Base-by-base conservation (phyloP, 768 basidiomycete genomes). In the Mrakia blollopis region DNA sequence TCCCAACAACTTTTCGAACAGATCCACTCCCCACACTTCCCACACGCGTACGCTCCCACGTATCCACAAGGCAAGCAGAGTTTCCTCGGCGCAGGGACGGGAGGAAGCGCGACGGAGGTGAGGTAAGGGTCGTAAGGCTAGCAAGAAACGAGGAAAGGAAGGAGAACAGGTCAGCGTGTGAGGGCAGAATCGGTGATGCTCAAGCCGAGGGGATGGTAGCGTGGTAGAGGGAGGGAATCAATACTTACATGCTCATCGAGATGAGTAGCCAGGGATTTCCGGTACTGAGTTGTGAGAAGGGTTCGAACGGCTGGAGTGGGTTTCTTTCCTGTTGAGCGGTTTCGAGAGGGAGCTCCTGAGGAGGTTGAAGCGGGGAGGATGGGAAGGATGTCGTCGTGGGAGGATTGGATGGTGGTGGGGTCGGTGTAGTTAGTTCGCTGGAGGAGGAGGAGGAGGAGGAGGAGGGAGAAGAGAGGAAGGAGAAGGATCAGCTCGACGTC, bases 371-470 rank as follows among this genome's bases (percentile, higher is more conserved):
- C 14, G 18, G 35, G 18, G 25, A 39, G 10, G 21, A 30, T 32
- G 16, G n/a, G 65, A 23, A 21, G 35, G 65, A 39, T 39, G 25
- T 68, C 65, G 65, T 68, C 65, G 23, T 39, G 65, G 21, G 65
- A 18, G 35, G 35, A 39, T 35, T 35, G 23, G 18, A 41, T n/a
- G 16, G 65, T 68, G 18, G 65, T 44, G 39, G 65, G 65, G 65
- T 68, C 65, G 37, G 65, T 68, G 65, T 68, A 68, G 65, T 68
- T 68, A 21, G 65, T 68, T 39, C 65, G 39, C 65, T 68, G n/a
- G 1, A 68, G 11, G 65, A 2, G 32, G 21, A 13, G 16, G 21
- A 37, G 5, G 39, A 41, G 39, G 11, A 5, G 39, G 11, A 3
- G 47, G 2, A 50, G 47, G 44, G 65, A 41, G 35, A 68, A 39